Evolutionary conservation across 73 alveolate species (phyloP), one percentile per base, ranked within the genome.

Genomic region (Durusdinium trenchii): DNA sequence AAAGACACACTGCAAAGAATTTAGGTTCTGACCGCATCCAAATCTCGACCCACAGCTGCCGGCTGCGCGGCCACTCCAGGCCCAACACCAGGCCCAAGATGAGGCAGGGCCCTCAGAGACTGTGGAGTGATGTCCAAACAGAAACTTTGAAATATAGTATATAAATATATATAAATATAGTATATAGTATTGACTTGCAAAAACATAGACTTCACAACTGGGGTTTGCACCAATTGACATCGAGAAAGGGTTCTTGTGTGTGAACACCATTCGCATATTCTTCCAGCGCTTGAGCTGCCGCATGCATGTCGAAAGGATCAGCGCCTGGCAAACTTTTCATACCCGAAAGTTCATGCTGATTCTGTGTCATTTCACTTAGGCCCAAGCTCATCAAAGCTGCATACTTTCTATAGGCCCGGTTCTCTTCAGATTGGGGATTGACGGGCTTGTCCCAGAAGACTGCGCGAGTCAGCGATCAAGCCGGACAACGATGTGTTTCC

Each of bases 81-180:
- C 23, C 86, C 86, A 52, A 76, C 86, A 6, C 61, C 57, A 9
- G 42, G 42, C 3, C 86, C 86, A 38, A 14, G 86, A 7, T 42
- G 61, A 6, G 86, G 86, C 86, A 76, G 20, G 12, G 86, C 54
- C 86, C 86, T 76, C 61, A 45, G 86, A n/a, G 20, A n/a, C n/a
- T n/a, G n/a, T n/a, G n/a, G n/a, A n/a, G n/a, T n/a, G n/a, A n/a
- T n/a, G n/a, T n/a, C n/a, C n/a, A n/a, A n/a, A n/a, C n/a, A n/a
- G n/a, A n/a, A n/a, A n/a, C n/a, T n/a, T n/a, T n/a, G n/a, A n/a
- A n/a, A n/a, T n/a, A n/a, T n/a, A n/a, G n/a, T n/a, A n/a, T n/a
- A n/a, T n/a, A n/a, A n/a, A n/a, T n/a, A n/a, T n/a, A n/a, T n/a
- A n/a, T n/a, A n/a, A n/a, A n/a, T n/a, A n/a, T n/a, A n/a, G n/a